A percentile compares a stretch with the other conserved stretches of the same genome.
phyloP scores from a whole-genome alignment of 1,284 basidiomycete genomes.

The Limonomyces culmigenus region DNA sequence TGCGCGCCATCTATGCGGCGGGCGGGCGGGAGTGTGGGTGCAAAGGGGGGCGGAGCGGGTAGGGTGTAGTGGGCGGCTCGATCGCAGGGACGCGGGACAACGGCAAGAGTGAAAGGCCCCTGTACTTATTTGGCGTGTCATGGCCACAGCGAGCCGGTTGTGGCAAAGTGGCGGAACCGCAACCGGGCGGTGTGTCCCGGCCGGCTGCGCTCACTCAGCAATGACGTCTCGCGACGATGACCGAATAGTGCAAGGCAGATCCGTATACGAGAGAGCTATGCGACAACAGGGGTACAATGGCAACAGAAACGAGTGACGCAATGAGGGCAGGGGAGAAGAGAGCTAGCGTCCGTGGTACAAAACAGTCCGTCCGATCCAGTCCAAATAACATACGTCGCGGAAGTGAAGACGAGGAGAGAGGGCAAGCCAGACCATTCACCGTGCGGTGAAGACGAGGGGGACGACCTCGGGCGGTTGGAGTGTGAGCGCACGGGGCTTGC shows the following conservation, averaged over 20 bases:
- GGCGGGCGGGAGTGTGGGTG: background rate
- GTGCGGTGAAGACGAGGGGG: slow-evolving; percentile 2
- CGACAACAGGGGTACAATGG: background rate
- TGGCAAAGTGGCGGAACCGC: too few relatives aligned
- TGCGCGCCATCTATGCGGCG: background rate
- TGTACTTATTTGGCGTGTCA: too few relatives aligned
- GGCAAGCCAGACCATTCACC: background rate
- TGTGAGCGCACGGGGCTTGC: slow-evolving; percentile 8
- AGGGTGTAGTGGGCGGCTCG: background rate
- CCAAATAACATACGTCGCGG: background rate
- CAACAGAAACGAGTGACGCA: background rate
- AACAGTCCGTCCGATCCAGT: background rate
- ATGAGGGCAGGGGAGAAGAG: background rate
- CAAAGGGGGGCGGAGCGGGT: background rate
- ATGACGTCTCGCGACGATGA: too few relatives aligned
- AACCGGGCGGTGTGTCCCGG: too few relatives aligned
- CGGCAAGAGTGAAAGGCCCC: too few relatives aligned
- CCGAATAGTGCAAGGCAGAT: too few relatives aligned
- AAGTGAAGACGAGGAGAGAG: background rate
- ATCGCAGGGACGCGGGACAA: too few relatives aligned
- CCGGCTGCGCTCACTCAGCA: too few relatives aligned
- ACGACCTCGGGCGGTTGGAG: slow-evolving; percentile 7
- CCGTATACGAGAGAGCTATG: too few relatives aligned
- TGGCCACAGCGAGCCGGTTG: too few relatives aligned
- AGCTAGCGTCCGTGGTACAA: background rate